Base-by-base conservation (phyloP, 1,284 basidiomycete species). In the Gymnopus androsaceus region DNA sequence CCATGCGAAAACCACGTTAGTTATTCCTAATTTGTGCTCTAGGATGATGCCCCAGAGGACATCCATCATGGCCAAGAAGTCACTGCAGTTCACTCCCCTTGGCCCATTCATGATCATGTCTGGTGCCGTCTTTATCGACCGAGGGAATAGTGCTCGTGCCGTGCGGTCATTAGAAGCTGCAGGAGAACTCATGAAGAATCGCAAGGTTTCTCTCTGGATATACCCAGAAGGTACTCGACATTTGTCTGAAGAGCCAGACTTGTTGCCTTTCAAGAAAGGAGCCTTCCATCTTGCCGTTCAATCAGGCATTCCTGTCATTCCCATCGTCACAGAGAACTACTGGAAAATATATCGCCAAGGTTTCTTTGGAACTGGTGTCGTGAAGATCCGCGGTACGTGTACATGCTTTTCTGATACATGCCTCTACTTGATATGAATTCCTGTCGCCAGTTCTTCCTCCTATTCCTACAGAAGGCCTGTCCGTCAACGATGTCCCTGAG, bases 231-330 rank as follows among this genome's bases (percentile, higher is more conserved):
- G 95, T 33, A 98, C 95, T 2, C 84, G 97, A 23, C 86, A 90
- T 23, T 81, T 82, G 55, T 79, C 80, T n/a, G 76, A 85, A 60
- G 75, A 80, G 42, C 81, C 87, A 7, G 79, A 82, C 31, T 72
- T 98, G 67, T 79, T 94, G 2, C 90, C 94, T 0, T 91, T 99
- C 77, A 99, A 99, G 78, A 99, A 98, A 74, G 97, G 97, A 37
- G 95, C 95, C 0, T 99, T 99, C 81, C 94, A 99, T 68, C 82
- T 98, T 34, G 96, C 97, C 12, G 80, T 98, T 14, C 89, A 97
- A 72, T 88, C 89, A 6, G 88, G 88, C 21, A 80, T 96, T 42
- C 94, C 95, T 5, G 88, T 99, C 63, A 82, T 94, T 15, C 95
- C 96, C 8, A 84, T 99, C 52, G 89, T 99, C 0, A 89, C 88